A percentile compares a stretch with the other conserved stretches of the same genome.
Conservation (phyloP, 805 yeast species). For the Naumovozyma baii region DNA sequence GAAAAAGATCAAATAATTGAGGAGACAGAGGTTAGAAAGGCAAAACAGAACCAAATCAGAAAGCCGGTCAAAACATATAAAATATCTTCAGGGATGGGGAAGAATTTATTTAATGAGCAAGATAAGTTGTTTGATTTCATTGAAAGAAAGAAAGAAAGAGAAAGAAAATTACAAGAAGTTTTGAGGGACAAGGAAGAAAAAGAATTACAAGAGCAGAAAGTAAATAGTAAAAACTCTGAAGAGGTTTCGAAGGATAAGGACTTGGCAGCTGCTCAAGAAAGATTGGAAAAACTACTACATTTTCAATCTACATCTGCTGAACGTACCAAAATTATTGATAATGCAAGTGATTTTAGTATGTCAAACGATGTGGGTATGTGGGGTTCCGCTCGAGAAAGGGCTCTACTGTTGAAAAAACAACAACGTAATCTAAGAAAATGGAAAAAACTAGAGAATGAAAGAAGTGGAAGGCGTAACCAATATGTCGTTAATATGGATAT, state of each 20-base stretch:
- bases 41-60: conserved; percentile 10
- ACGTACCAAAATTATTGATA: conserved; percentile 85
- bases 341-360: conserved; percentile 67
- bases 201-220: conserved; percentile 24
- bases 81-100: conserved; percentile 51
- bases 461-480: conserved; percentile 61
- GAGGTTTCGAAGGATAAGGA: conserved; percentile 46
- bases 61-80: conserved; percentile 37
- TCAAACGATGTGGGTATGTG: conserved; percentile 56
- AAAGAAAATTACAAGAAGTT: conserved; percentile 29
- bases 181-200: conserved; percentile 18
- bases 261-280: conserved; percentile 55
- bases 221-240: conserved; percentile 30
- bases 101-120: conserved; percentile 58
- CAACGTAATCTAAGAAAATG: conserved; percentile 62
- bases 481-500: conserved; percentile 70
- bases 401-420: conserved; percentile 75
- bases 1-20: conserved; percentile 41
- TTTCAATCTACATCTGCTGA: conserved; percentile 84
- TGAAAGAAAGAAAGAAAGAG: conserved; percentile 39
- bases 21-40: conserved; percentile 13
- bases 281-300: conserved; percentile 61
- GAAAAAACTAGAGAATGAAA: conserved; percentile 46
- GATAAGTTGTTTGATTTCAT: conserved; percentile 52
- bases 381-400: conserved; percentile 79